Evolutionary conservation across 306 rosid genomes (phyloP).

Genomic region (Notholithocarpus densiflorus): DNA sequence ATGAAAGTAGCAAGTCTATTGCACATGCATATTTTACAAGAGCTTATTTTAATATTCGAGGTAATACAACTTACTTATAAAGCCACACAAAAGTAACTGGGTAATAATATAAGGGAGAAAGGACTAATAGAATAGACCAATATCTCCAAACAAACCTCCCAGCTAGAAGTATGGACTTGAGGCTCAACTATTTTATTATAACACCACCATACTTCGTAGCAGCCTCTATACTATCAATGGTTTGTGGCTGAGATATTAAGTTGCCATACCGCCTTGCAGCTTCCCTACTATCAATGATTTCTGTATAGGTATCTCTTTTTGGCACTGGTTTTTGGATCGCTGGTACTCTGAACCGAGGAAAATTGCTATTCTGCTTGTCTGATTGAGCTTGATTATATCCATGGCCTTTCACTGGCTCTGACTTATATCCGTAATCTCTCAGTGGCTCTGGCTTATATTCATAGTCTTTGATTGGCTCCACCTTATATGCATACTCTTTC

Average conservation of each 20-base stretch:
- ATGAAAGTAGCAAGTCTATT: too few species aligned
- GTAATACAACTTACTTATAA: too few species aligned
- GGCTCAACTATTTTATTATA: neutral
- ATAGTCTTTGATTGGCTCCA: too few species aligned
- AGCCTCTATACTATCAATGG: conserved; percentile 10
- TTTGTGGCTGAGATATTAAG: neutral
- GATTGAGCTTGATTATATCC: too few species aligned
- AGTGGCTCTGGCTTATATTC: too few species aligned
- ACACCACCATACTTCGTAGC: conserved; percentile 12
- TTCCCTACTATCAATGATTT: conserved; percentile 20
- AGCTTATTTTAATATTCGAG: too few species aligned
- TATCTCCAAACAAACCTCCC: neutral
- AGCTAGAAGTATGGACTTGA: neutral
- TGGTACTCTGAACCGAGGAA: neutral
- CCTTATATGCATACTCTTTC: too few species aligned
- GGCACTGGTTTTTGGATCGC: neutral
- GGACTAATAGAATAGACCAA: neutral
- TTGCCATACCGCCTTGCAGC: conserved; percentile 23
- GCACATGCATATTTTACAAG: too few species aligned
- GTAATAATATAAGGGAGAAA: neutral
- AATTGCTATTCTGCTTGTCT: too few species aligned
- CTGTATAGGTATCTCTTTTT: conserved; percentile 2
- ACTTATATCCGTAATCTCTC: too few species aligned
- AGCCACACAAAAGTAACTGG: neutral
- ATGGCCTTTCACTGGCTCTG: too few species aligned